phyloP scores from a whole-genome alignment of 768 basidiomycete species.

The Clitopilus hobsonii region DNA sequence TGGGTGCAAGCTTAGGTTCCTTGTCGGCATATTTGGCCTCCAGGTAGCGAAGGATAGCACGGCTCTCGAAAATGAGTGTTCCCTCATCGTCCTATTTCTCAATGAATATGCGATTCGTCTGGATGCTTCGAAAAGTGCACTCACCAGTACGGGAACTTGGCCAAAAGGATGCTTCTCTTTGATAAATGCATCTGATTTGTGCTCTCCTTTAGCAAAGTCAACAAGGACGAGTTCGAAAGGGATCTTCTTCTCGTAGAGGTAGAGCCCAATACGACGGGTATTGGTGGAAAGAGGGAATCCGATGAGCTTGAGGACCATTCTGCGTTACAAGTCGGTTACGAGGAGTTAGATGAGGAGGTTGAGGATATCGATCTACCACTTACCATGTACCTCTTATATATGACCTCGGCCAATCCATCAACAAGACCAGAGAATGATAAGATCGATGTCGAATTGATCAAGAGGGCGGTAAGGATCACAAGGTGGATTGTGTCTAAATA shows the following conservation, averaged over 20 bases:
- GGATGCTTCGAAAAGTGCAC: neutral
- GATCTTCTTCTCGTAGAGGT: conserved; percentile 47
- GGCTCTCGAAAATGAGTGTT: conserved; percentile 48
- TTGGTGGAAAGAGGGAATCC: conserved; percentile 32
- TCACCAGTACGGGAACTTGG: neutral
- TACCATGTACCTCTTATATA: neutral
- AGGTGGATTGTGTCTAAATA: neutral
- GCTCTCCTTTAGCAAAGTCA: conserved; percentile 34
- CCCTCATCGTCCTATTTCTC: conserved; percentile 15
- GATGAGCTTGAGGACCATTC: conserved; percentile 36
- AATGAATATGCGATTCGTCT: too few relatives aligned
- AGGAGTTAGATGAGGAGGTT: neutral
- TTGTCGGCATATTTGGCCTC: conserved; percentile 39
- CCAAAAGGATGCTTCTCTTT: conserved; percentile 42
- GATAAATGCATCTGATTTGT: conserved; percentile 34
- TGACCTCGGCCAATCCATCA: neutral
- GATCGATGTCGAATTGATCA: neutral
- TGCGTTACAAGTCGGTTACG: neutral
- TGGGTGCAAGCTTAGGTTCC: conserved; percentile 40
- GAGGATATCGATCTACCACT: neutral
- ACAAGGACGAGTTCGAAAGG: conserved; percentile 41
- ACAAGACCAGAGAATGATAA: neutral
- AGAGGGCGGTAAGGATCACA: neutral
- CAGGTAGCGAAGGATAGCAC: conserved; percentile 51
- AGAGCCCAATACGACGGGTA: conserved; percentile 39